phyloP scores from a whole-genome alignment of 768 basidiomycete genomes.

The Suillus paluster region DNA sequence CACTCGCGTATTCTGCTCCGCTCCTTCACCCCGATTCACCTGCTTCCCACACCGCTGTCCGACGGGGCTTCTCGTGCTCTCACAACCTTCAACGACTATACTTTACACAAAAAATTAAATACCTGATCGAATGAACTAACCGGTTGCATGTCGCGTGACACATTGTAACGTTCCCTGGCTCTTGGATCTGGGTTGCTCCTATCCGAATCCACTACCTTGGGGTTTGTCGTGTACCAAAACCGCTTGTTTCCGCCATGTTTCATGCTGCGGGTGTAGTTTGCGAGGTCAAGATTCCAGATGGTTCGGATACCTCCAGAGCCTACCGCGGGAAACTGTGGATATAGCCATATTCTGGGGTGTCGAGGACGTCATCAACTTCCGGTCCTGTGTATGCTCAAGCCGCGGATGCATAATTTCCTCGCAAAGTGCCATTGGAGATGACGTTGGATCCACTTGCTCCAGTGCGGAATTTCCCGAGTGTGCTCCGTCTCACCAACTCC shows the following conservation, averaged over 20 bases:
- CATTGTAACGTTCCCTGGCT: background rate
- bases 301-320: slow-evolving; percentile 67
- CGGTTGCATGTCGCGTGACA: background rate
- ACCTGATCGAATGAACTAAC: slow-evolving; percentile 18
- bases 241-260: background rate
- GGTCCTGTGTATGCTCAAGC: slow-evolving; percentile 21
- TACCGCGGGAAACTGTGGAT: slow-evolving; percentile 56
- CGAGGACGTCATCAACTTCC: slow-evolving; percentile 24
- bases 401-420: slow-evolving; percentile 17
- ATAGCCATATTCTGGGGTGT: slow-evolving; percentile 66
- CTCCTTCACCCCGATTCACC: background rate
- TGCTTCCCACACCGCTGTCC: background rate
- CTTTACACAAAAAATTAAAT: slow-evolving; percentile 3
- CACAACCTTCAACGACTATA: background rate
- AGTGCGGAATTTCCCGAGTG: slow-evolving; percentile 10
- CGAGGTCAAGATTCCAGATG: slow-evolving; percentile 56
- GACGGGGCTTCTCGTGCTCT: background rate
- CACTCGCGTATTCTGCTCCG: slow-evolving; percentile 12
- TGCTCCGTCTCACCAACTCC: slow-evolving; percentile 22
- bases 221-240: background rate
- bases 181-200: background rate
- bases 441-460: slow-evolving; percentile 1
- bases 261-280: slow-evolving; percentile 42
- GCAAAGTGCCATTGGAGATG: slow-evolving; percentile 13
- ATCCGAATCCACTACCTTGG: background rate